Base-by-base conservation (phyloP, 2,329 filamentous ascomycete genomes). In the Neofusicoccum sp. region DNA sequence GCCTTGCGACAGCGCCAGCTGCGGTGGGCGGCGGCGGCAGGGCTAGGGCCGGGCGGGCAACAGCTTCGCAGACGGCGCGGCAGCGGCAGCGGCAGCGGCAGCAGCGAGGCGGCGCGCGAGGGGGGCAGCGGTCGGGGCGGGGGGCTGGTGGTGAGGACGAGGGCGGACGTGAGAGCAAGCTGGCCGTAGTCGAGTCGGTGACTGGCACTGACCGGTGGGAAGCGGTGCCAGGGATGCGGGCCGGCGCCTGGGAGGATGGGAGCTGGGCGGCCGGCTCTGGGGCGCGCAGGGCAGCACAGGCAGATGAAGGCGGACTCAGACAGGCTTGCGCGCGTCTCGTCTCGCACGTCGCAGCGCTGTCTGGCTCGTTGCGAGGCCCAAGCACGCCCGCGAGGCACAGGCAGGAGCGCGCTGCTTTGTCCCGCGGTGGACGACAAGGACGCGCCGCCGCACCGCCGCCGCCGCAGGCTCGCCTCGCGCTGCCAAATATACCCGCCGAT, bases 1-100 rank as follows among this genome's bases (percentile, higher is more conserved):
- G 64, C 62, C 62, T 64, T 65, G 64, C 64, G 61, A 65, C 61
- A 45, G 54, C 54, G 56, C 50, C 33, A 47, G 52, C 37, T 56
- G 60, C 52, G 54, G 54, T 58, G 54, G 54, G 54, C 54, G 52
- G 52, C 52, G 52, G 52, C 41, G 34, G 54, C 22, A 41, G 28
- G 54, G 31, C 41, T 58, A 36, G 31, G 54, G 39, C 41, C 41
- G n/a, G 41, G 11, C 28, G 52, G 41, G 52, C 37, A 16, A 43
- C 37, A 41, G 52, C 28, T 58, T 58, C 54, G 22, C 22, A 22
- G 22, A 22, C 22, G 22, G 22, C 22, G 34, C 41, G 29, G 14
- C 22, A 56, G 47, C 3, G 29, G 28, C 47, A 49, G 36, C 22
- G 41, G 43, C 34, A 41, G 22, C 45, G 33, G 58, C 44, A 49